These are phyloP conservation scores for Apodospora peruviana DNA, from an alignment of 495 filamentous ascomycete species.

Conservation along the genomic window DNA sequence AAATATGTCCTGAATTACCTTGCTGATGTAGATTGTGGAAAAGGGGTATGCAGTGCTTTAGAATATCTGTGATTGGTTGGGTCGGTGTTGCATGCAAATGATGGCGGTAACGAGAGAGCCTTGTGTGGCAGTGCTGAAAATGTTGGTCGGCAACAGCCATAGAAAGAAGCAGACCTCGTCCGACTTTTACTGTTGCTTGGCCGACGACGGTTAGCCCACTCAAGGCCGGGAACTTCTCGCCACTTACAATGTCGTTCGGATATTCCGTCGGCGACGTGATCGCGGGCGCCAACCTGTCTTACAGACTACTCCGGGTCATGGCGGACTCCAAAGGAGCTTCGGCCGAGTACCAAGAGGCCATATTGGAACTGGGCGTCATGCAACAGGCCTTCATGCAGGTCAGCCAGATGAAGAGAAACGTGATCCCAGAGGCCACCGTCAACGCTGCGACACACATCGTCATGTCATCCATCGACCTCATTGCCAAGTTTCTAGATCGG, in stretches of 20 bases:
- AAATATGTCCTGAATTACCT: too few relatives aligned
- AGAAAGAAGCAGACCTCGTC: too few relatives aligned
- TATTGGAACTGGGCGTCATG: slow-evolving; percentile 5
- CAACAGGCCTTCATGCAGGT: slow-evolving; percentile 11
- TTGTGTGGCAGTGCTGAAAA: too few relatives aligned
- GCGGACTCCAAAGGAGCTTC: slow-evolving; percentile 2
- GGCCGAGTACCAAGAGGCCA: slow-evolving; percentile 7
- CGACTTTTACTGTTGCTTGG: too few relatives aligned
- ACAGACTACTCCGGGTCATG: slow-evolving; percentile 7
- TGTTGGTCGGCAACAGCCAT: too few relatives aligned
- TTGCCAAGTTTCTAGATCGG: slow-evolving; percentile 4
- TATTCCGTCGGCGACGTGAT: slow-evolving; percentile 6
- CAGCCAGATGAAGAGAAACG: slow-evolving; percentile 1
- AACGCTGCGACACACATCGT: slow-evolving; percentile 4
- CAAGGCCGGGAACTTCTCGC: too few relatives aligned
- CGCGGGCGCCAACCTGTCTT: slow-evolving; percentile 4
- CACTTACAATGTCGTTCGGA: neutral
- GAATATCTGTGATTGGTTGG: too few relatives aligned
- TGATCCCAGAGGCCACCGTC: slow-evolving; percentile 4
- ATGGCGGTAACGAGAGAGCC: too few relatives aligned
- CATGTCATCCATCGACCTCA: slow-evolving; percentile 8
- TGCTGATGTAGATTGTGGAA: too few relatives aligned
- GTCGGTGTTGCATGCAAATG: too few relatives aligned
- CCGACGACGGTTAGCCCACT: too few relatives aligned
- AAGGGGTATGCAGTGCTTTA: too few relatives aligned